Base-by-base conservation (phyloP, 148 eudicot species). In the Silene latifolia region DNA sequence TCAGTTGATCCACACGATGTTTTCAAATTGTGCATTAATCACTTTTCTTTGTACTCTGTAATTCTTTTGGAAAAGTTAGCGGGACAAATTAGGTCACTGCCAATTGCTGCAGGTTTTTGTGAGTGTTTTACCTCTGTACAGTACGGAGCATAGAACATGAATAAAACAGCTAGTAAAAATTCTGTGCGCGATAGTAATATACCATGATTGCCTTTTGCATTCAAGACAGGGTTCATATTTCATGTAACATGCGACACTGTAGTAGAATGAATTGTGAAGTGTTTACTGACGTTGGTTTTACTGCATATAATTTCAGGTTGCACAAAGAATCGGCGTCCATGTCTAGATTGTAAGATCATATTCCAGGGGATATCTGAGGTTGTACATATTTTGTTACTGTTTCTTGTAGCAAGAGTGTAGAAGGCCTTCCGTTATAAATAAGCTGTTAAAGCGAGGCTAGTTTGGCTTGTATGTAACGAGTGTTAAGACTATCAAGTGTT, bases 251-350 rank as follows among this genome's bases (percentile, higher is more conserved):
- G 29, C 65, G 13, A 9, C 32, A 62, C 4, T 39, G 11, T 23
- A 62, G 65, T 13, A 62, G 17, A 23, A 29, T 10, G 32, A 62
- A 11, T 11, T 62, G 32, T 25, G 65, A 25, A 23, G 65, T 62
- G 35, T 12, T 62, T 35, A 51, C 63, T 56, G 39, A 48, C 62
- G 9, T 20, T 11, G 67, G 20, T 42, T 48, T 5, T 72, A 23
- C 20, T n/a, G 42, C 71, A 53, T 10, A 19, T 67, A 65, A 21
- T 51, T 80, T 59, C 93, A 92, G 97, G 91, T 92, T 78, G 96
- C 98, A 71, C 86, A 89, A 61, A 90, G 88, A 80, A 92, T 92
- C 9, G 98, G 98, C 68, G 87, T 92, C 67, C 77, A 85, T 77
- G 83, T 88, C 59, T 89, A 83, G 62, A 90, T 62, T 48, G 6